Conservation (phyloP, 1,284 basidiomycete species). For the Coriolopsis trogii region DNA sequence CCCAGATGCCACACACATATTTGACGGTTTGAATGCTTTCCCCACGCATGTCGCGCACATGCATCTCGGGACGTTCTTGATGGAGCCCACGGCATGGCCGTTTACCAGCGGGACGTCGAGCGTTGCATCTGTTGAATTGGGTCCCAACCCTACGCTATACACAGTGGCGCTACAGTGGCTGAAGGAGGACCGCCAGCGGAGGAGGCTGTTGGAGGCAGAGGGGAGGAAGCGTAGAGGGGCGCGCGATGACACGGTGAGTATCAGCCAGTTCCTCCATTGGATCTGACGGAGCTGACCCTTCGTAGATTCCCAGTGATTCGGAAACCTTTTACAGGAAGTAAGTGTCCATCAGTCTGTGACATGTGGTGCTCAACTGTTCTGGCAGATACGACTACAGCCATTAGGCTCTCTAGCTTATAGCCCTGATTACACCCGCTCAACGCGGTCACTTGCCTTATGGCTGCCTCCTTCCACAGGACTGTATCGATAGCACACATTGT, state of each 20-base stretch:
- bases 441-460: too few relatives aligned
- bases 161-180: slow-evolving; percentile 83
- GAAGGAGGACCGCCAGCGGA: slow-evolving; percentile 74
- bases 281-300: slow-evolving; percentile 5
- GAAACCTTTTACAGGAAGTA: slow-evolving; percentile 91
- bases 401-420: not conserved
- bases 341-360: slow-evolving; percentile 29
- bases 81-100: slow-evolving; percentile 72
- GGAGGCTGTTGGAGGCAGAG: slow-evolving; percentile 59
- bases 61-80: slow-evolving; percentile 77
- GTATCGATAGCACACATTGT: slow-evolving; percentile 25
- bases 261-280: not conserved
- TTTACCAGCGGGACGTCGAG: slow-evolving; percentile 28
- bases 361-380: slow-evolving; percentile 8
- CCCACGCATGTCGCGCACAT: slow-evolving; percentile 92
- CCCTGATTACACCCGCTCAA: slow-evolving; percentile 10
- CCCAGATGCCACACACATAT: slow-evolving; percentile 93
- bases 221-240: slow-evolving; percentile 74
- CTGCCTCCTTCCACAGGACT: too few relatives aligned
- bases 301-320: slow-evolving; percentile 67
- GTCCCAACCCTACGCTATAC: slow-evolving; percentile 58
- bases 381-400: slow-evolving; percentile 67
- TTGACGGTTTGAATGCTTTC: slow-evolving; percentile 86
- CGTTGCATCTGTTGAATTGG: slow-evolving; percentile 20
- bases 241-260: slow-evolving; percentile 57